These are phyloP conservation scores for Sporisorium sorghi DNA, from an alignment of 1,284 basidiomycete genomes.

Conservation along the genomic window DNA sequence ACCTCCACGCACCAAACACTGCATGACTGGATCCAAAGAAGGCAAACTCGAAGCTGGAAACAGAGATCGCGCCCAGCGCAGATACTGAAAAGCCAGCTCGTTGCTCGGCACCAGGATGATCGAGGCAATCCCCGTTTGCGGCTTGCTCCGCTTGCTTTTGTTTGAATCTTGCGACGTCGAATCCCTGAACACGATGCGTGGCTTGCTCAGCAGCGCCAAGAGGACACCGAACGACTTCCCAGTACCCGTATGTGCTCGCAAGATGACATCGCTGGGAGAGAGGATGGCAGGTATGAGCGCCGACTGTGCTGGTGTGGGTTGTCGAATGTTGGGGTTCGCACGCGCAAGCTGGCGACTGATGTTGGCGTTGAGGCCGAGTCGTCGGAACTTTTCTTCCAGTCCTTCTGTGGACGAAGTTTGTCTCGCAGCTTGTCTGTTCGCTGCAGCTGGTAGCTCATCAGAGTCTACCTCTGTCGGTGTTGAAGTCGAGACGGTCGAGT, in stretches of 20 bases:
- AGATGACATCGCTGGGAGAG: constrained; percentile 58
- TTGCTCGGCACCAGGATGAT: constrained; percentile 65
- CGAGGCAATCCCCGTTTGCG: constrained; percentile 54
- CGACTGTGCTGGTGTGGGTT: constrained; percentile 61
- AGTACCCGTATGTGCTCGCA: constrained; percentile 66
- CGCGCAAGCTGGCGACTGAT: constrained; percentile 49
- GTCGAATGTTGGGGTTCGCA: constrained; percentile 53
- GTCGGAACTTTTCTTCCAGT: constrained; percentile 34
- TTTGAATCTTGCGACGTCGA: constrained; percentile 1
- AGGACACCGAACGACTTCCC: constrained; percentile 66
- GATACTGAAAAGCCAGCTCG: constrained; percentile 65
- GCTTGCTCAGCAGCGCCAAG: constrained; percentile 63
- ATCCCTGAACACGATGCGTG: constrained; percentile 59
- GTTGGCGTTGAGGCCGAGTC: constrained; percentile 51
- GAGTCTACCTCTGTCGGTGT: not conserved
- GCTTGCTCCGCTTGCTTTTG: constrained; percentile 19
- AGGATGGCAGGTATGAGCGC: constrained; percentile 59
- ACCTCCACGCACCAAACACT: constrained; percentile 55
- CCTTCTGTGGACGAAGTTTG: constrained; percentile 3
- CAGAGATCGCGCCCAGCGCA: constrained; percentile 57
- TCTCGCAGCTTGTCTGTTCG: not conserved
- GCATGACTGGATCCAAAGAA: constrained; percentile 60
- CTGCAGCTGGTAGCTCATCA: not conserved
- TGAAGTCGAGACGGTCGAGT: constrained; percentile 4
- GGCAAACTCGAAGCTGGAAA: constrained; percentile 41